A percentile compares a stretch with the other conserved stretches of the same genome.
Evolutionary conservation across 352 stramenopile genomes (phyloP).

Genomic region (Achlya hypogyna): DNA sequence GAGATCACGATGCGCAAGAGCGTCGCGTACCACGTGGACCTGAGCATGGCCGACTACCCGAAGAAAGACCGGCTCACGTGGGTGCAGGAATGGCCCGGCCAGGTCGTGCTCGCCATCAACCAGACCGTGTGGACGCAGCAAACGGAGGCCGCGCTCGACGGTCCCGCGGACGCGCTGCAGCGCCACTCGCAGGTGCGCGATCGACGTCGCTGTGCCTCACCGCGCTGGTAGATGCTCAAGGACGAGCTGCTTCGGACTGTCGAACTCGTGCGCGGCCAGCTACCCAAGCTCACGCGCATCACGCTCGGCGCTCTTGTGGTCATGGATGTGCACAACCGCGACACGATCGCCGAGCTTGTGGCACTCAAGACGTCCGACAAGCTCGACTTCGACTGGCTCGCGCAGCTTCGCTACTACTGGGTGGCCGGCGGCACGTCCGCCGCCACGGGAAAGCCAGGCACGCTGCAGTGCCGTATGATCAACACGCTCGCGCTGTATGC

Average conservation of each 20-base stretch:
- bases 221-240: slow-evolving; percentile 31
- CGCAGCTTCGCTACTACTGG: slow-evolving; percentile 91
- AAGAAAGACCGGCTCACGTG: slow-evolving; percentile 83
- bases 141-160: slow-evolving; percentile 59
- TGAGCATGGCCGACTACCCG: slow-evolving; percentile 77
- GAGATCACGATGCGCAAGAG: slow-evolving; percentile 84
- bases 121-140: slow-evolving; percentile 88
- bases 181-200: slow-evolving; percentile 38
- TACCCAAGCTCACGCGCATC: slow-evolving; percentile 88
- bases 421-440: slow-evolving; percentile 68
- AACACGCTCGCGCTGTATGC: slow-evolving; percentile 87
- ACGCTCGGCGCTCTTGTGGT: slow-evolving; percentile 88
- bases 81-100: slow-evolving; percentile 88
- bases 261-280: slow-evolving; percentile 85
- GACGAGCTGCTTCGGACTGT: slow-evolving; percentile 84
- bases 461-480: slow-evolving; percentile 87
- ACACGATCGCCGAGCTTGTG: slow-evolving; percentile 88
- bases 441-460: slow-evolving; percentile 79
- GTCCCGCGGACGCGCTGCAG: slow-evolving; percentile 32
- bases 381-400: slow-evolving; percentile 90
- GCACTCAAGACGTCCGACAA: slow-evolving; percentile 65
- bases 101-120: slow-evolving; percentile 89
- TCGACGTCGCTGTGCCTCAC: not conserved
- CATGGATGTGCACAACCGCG: slow-evolving; percentile 93
- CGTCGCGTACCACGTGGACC: slow-evolving; percentile 70